These are phyloP conservation scores for Apiotrichum porosum DNA, from an alignment of 1,284 basidiomycete species.

Conservation along the genomic window DNA sequence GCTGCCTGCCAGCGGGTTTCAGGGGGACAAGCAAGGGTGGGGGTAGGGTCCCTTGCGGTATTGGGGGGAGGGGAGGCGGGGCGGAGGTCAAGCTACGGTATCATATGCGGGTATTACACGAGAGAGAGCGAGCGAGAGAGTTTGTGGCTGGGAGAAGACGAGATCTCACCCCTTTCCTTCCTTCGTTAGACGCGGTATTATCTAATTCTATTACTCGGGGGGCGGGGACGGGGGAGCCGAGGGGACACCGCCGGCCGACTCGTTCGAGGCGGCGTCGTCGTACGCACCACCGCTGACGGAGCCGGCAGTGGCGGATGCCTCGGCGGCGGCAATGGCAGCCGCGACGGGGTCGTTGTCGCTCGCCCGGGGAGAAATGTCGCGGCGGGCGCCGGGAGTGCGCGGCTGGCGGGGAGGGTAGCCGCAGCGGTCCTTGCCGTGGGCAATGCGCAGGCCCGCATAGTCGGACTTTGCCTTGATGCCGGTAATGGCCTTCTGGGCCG, in stretches of 20 bases:
- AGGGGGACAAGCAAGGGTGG: too few species aligned
- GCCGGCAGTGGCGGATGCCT: constrained; percentile 6
- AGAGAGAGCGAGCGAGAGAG: constrained; percentile 1
- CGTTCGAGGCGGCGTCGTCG: background rate
- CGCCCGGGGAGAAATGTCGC: constrained; percentile 14
- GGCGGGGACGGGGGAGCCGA: background rate
- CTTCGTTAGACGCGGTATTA: background rate
- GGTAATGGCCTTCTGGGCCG: constrained; percentile 93
- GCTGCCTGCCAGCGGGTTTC: too few species aligned
- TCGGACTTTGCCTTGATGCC: constrained; percentile 76
- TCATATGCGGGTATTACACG: constrained; percentile 9
- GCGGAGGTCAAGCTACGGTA: too few species aligned
- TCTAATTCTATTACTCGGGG: constrained; percentile 1
- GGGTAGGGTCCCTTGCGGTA: too few species aligned
- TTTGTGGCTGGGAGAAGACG: background rate
- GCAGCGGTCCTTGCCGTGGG: constrained; percentile 91
- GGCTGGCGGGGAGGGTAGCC: constrained; percentile 51
- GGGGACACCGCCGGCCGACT: background rate
- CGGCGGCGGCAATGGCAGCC: constrained; percentile 20
- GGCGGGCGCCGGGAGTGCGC: constrained; percentile 8
- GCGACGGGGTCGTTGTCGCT: constrained; percentile 17
- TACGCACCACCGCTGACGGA: constrained; percentile 1
- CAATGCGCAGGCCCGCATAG: constrained; percentile 73
- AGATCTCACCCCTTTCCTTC: background rate
- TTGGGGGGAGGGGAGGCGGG: too few species aligned